Percentiles rank a stretch among this genome's conserved stretches.
phyloP scores from a whole-genome alignment of 1,284 basidiomycete species.

The Marasmius sp. region DNA sequence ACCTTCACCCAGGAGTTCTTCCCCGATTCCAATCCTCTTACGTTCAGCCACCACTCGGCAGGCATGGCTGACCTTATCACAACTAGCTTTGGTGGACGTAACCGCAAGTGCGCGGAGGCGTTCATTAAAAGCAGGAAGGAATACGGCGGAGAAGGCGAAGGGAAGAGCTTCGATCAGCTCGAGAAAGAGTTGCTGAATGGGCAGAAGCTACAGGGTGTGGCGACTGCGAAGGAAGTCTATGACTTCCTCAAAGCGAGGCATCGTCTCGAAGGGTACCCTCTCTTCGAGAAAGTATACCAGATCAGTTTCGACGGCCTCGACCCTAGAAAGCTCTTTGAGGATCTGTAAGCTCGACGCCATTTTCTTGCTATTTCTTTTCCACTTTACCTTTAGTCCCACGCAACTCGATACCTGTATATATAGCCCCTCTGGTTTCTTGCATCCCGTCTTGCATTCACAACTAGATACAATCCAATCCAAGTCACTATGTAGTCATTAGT shows the following conservation, averaged over 20 bases:
- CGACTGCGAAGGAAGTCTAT: constrained; percentile 16
- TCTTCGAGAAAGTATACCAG: constrained; percentile 20
- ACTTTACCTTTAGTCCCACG: too few species aligned
- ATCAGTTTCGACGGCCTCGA: constrained; percentile 19
- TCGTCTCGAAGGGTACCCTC: constrained; percentile 16
- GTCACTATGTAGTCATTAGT: too few species aligned
- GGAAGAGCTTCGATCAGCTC: constrained; percentile 16
- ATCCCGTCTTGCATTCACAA: too few species aligned
- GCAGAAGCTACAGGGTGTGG: constrained; percentile 19
- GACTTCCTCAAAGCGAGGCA: constrained; percentile 15
- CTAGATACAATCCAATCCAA: too few species aligned
- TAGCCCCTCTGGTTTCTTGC: too few species aligned
- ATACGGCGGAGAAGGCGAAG: constrained; percentile 7
- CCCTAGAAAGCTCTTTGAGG: constrained; percentile 16
- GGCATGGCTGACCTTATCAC: constrained; percentile 21
- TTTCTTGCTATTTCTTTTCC: background rate
- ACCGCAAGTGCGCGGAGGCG: constrained; percentile 20
- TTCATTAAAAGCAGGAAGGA: constrained; percentile 13
- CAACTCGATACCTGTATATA: too few species aligned
- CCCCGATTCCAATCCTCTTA: constrained; percentile 14
- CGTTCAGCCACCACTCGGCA: constrained; percentile 19
- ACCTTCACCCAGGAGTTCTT: constrained; percentile 20
- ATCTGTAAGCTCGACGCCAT: constrained; percentile 8
- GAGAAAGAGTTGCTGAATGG: constrained; percentile 19
- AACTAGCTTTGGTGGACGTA: constrained; percentile 18